phyloP scores from a whole-genome alignment of 495 filamentous ascomycete genomes.

The Lasiosphaeria hispida region DNA sequence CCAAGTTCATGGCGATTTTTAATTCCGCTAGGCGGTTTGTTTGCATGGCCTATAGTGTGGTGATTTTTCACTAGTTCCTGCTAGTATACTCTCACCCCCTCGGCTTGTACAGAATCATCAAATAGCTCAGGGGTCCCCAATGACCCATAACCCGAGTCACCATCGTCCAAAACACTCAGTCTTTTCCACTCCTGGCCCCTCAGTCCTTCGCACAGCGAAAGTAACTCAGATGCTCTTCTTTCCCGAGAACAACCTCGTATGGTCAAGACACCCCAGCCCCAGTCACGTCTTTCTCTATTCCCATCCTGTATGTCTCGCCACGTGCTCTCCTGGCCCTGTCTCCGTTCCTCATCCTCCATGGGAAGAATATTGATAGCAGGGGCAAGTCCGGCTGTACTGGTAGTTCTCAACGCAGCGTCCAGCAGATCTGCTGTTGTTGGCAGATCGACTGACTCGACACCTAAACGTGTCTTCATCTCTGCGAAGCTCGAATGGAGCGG shows the following conservation, averaged over 20 bases:
- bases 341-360: not conserved
- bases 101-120: no score
- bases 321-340: no score
- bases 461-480: slow-evolving; percentile 23
- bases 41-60: no score
- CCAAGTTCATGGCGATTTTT: no score
- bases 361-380: not conserved
- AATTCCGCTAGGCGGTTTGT: no score
- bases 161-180: not conserved
- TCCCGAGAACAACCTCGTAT: not conserved
- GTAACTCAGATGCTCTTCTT: not conserved
- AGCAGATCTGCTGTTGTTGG: slow-evolving; percentile 14
- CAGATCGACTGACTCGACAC: slow-evolving; percentile 6
- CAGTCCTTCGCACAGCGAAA: slow-evolving; percentile 5
- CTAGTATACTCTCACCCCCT: no score
- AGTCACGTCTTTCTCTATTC: no score
- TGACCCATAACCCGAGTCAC: slow-evolving; percentile 11
- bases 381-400: not conserved
- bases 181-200: not conserved
- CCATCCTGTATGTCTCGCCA: no score
- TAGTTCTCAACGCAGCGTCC: slow-evolving; percentile 1
- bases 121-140: not conserved
- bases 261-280: no score
- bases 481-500: slow-evolving; percentile 21
- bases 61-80: no score